Conservation (phyloP, 192 early-diverging fungal genomes). For the Gigaspora rosea region DNA sequence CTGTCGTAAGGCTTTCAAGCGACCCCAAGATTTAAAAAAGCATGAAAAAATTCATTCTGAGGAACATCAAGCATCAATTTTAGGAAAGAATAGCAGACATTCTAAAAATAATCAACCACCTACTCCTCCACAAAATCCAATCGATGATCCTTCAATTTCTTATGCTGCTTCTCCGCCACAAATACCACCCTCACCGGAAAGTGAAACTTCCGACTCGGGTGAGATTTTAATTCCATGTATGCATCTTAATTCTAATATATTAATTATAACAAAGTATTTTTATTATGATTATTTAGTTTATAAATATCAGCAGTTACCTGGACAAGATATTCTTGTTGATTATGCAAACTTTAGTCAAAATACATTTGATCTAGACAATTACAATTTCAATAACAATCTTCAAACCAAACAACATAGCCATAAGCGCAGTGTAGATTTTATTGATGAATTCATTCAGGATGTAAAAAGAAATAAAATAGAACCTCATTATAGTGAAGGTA, state of each 20-base stretch:
- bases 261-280: too few species aligned
- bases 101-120: constrained; percentile 19
- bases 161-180: constrained; percentile 24
- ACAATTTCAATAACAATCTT: not conserved
- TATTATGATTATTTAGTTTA: too few species aligned
- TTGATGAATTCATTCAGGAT: constrained; percentile 39
- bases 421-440: constrained; percentile 26
- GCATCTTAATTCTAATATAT: too few species aligned
- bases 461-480: constrained; percentile 42
- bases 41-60: constrained; percentile 83
- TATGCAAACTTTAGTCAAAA: not conserved
- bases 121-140: constrained; percentile 37
- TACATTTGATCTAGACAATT: not conserved
- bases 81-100: constrained; percentile 13
- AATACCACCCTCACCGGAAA: constrained; percentile 28
- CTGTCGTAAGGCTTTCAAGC: constrained; percentile 86
- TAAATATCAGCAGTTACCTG: not conserved
- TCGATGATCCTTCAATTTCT: constrained; percentile 7
- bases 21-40: constrained; percentile 95
- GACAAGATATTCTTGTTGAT: not conserved
- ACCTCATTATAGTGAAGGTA: constrained; percentile 41
- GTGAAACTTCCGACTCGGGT: not conserved
- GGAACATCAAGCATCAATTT: constrained; percentile 32
- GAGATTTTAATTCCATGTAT: not conserved
- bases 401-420: not conserved